A percentile compares a stretch with the other conserved stretches of the same genome.
phyloP scores from a whole-genome alignment of 495 filamentous ascomycete genomes.

The Evansstolkia leycettana region DNA sequence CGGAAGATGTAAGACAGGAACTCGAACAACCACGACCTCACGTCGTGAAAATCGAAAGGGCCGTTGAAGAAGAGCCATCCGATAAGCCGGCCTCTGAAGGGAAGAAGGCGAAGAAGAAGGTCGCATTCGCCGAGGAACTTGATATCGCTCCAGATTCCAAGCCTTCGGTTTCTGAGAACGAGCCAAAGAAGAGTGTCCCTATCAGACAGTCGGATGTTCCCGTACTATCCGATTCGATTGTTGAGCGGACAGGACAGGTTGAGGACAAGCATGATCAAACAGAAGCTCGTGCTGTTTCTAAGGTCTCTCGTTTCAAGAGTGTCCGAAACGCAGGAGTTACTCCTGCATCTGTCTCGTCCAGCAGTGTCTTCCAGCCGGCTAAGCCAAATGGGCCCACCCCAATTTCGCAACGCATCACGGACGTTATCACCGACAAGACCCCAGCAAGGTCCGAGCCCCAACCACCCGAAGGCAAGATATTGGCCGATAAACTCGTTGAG shows the following conservation, averaged over 20 bases:
- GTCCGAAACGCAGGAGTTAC: conserved; percentile 12
- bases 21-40: conserved; percentile 16
- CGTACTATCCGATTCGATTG: conserved; percentile 32
- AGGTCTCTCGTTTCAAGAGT: conserved; percentile 32
- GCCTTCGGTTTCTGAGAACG: conserved; percentile 10
- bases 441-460: conserved; percentile 23
- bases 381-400: conserved; percentile 30
- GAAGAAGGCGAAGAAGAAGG: conserved; percentile 50
- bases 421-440: conserved; percentile 9
- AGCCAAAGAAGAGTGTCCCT: conserved; percentile 20
- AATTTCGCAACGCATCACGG: conserved; percentile 32
- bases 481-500: conserved; percentile 52
- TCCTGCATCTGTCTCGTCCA: too few species aligned
- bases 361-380: conserved; percentile 16
- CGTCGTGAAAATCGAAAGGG: conserved; percentile 8
- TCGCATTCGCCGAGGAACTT: conserved; percentile 65
- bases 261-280: conserved; percentile 7
- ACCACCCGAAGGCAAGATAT: conserved; percentile 42
- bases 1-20: conserved; percentile 20
- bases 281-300: conserved; percentile 14
- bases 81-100: conserved; percentile 7
- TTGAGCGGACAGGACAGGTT: conserved; percentile 26
- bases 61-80: conserved; percentile 3
- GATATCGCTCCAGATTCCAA: conserved; percentile 49
- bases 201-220: conserved; percentile 23